phyloP scores from a whole-genome alignment of 176 grass and related monocot genomes.

The Calamus simplicifolius region DNA sequence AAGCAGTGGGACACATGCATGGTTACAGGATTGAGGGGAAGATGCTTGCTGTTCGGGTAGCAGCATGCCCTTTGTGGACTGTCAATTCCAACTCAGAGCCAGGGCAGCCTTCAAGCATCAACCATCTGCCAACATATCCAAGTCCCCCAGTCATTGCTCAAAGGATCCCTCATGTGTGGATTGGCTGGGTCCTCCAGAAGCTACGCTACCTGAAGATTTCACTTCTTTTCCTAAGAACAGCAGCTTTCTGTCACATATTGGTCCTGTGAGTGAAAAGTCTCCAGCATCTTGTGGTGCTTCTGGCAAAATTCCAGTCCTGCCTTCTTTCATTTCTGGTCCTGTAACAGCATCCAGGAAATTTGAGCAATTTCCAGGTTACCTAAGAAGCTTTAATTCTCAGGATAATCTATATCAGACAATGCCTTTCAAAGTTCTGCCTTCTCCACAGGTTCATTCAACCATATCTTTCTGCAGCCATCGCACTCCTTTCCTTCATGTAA shows the following conservation, averaged over 20 bases:
- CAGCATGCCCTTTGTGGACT: constrained; percentile 19
- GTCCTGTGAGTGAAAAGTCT: neutral
- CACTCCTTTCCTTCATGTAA: constrained; percentile 9
- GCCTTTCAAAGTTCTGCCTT: neutral
- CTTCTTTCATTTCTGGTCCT: neutral
- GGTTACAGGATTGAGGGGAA: constrained; percentile 48
- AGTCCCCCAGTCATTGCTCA: constrained; percentile 9
- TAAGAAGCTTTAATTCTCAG: neutral
- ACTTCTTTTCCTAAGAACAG: neutral
- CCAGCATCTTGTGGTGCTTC: neutral
- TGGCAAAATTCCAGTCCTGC: neutral
- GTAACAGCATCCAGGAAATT: neutral
- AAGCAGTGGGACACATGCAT: constrained; percentile 49
- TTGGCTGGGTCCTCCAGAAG: constrained; percentile 16
- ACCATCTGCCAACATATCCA: constrained; percentile 13
- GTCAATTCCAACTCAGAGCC: constrained; percentile 20
- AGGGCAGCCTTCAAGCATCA: neutral
- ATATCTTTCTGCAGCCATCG: neutral
- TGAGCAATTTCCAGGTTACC: constrained; percentile 11
- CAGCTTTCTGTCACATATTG: too few relatives aligned
- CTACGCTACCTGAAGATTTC: neutral
- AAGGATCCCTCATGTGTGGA: constrained; percentile 28
- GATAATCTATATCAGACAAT: neutral
- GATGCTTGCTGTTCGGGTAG: constrained; percentile 38
- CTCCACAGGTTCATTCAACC: constrained; percentile 21